These are phyloP conservation scores for Stipa capillata DNA, from an alignment of 176 grass and related monocot genomes.

Conservation along the genomic window DNA sequence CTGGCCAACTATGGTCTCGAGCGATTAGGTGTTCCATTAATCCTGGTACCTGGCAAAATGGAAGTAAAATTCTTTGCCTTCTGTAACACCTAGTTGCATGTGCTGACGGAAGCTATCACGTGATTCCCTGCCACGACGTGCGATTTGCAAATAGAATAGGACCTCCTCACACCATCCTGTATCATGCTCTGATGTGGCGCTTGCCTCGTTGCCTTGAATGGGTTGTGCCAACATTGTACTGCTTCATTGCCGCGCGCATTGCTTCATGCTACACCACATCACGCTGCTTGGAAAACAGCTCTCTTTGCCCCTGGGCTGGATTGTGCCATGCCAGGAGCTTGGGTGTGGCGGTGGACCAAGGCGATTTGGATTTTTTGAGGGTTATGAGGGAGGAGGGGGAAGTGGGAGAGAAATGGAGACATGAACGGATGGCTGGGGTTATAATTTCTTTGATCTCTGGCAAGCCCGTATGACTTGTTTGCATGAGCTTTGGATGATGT, in stretches of 20 bases:
- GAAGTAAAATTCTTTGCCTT: no score
- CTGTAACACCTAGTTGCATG: no score
- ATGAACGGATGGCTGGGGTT: background rate
- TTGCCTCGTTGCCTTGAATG: background rate
- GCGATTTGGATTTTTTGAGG: background rate
- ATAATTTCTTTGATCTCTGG: background rate
- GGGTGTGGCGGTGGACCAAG: background rate
- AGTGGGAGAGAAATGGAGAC: background rate
- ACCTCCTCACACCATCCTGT: background rate
- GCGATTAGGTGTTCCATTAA: no score
- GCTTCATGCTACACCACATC: background rate
- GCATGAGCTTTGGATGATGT: background rate
- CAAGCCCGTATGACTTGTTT: background rate
- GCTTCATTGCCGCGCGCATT: background rate
- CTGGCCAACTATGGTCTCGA: background rate
- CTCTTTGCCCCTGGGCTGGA: background rate
- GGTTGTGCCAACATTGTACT: background rate
- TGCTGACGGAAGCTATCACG: no score
- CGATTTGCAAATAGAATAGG: background rate
- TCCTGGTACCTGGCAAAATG: no score
- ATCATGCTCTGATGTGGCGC: background rate
- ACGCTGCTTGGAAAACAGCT: background rate
- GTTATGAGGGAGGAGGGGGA: background rate
- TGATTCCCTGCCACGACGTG: no score
- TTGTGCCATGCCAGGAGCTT: background rate